Evolutionary conservation across 305 asterid species (phyloP).

Genomic region (Fraxinus xanthoxyloides): DNA sequence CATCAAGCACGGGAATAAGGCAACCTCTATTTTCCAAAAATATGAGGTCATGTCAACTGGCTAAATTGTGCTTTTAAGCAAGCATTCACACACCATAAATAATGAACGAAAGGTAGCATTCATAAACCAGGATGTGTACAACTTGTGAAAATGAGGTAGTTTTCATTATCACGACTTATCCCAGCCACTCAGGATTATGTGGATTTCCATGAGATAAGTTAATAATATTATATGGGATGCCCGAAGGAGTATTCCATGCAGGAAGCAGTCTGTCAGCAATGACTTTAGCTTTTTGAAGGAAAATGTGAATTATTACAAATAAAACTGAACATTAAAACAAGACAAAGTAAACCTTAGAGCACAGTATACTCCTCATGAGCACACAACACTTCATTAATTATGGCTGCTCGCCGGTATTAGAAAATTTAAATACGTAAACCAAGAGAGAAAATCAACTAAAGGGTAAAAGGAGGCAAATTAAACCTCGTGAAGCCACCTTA

Average conservation of each 20-base stretch:
- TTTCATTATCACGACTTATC: too few relatives aligned
- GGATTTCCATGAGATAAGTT: too few relatives aligned
- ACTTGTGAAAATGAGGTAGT: too few relatives aligned
- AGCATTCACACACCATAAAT: too few relatives aligned
- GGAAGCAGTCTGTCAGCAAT: conserved; percentile 94
- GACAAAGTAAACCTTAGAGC: background rate
- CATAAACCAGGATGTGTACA: too few relatives aligned
- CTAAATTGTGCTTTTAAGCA: too few relatives aligned
- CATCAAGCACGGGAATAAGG: too few relatives aligned
- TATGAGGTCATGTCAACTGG: too few relatives aligned
- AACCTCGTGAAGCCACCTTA: conserved; percentile 98
- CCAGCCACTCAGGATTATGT: too few relatives aligned
- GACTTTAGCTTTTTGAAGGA: conserved; percentile 89
- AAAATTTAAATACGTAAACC: conserved; percentile 1
- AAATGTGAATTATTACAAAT: conserved; percentile 60
- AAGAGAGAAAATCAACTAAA: conserved; percentile 30
- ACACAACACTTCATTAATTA: conserved; percentile 11
- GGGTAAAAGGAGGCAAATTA: conserved; percentile 39
- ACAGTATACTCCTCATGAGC: background rate
- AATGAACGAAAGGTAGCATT: too few relatives aligned
- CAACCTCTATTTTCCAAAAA: too few relatives aligned
- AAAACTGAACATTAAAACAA: conserved; percentile 24
- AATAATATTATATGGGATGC: too few relatives aligned
- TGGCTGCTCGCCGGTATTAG: conserved; percentile 14
- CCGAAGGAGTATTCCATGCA: conserved; percentile 41